These are phyloP conservation scores for Nothomitra cinnamomea DNA, from an alignment of 2,329 filamentous ascomycete genomes.

Conservation along the genomic window DNA sequence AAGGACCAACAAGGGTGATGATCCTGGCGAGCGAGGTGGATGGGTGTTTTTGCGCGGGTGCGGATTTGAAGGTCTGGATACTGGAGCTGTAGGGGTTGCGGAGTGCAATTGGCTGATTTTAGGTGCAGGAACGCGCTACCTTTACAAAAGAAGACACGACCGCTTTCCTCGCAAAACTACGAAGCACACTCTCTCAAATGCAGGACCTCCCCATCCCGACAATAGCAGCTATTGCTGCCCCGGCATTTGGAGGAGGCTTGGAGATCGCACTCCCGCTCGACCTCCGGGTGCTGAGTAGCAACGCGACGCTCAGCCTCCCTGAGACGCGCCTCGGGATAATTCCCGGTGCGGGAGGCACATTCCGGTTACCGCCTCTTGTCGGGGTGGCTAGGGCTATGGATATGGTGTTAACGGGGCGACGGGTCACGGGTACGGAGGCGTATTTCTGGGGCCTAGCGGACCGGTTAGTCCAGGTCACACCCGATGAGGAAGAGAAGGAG, in stretches of 20 bases:
- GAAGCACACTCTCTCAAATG: conserved; percentile 57
- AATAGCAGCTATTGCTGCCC: conserved; percentile 69
- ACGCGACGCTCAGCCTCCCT: conserved; percentile 63
- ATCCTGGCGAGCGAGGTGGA: conserved; percentile 77
- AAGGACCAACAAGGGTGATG: conserved; percentile 55
- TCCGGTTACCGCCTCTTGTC: conserved; percentile 67
- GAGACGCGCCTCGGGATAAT: conserved; percentile 90
- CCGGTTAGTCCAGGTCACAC: conserved; percentile 65
- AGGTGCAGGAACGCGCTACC: conserved; percentile 2
- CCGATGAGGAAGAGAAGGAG: conserved; percentile 33
- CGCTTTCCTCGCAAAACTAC: conserved; percentile 61
- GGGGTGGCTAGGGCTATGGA: conserved; percentile 72
- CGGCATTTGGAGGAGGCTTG: conserved; percentile 82
- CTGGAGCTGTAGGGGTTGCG: background rate
- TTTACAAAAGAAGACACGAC: conserved; percentile 40
- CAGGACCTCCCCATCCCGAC: conserved; percentile 70
- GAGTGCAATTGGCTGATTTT: too few species aligned
- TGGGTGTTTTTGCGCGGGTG: conserved; percentile 79
- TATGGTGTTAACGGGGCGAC: conserved; percentile 75
- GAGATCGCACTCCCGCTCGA: conserved; percentile 83
- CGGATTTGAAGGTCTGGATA: conserved; percentile 59
- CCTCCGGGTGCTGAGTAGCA: conserved; percentile 72
- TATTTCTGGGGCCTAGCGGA: conserved; percentile 86
- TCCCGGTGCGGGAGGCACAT: conserved; percentile 84
- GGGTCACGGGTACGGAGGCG: conserved; percentile 67